Evolutionary conservation across 2,329 filamentous ascomycete genomes (phyloP), one percentile per base, ranked within the genome.

Genomic region (Calonectria naviculata): DNA sequence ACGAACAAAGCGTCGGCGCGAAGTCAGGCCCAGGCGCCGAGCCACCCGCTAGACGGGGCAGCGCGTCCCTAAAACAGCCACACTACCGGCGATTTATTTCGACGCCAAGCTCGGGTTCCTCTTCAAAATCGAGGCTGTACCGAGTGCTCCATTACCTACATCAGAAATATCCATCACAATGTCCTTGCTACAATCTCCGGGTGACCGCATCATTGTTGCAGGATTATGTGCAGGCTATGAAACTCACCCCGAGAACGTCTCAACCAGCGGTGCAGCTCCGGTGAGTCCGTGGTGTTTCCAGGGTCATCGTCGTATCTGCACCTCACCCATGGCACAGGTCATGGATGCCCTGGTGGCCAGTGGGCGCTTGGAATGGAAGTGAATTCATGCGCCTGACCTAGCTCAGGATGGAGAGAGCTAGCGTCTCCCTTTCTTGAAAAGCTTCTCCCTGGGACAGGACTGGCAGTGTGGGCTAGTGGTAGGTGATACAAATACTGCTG

Each of bases 251-350:
- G n/a, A 29, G 34, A 21, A 71, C 68, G 28, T 26, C 28, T 65
- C 52, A 46, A 64, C 65, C 69, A 71, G 67, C 56, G 69, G 41
- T 44, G 38, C 68, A 66, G 70, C 71, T 62, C 70, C 76, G 76
- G 75, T 68, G 69, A 77, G 61, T 71, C 76, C 73, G 73, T 66
- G 65, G 34, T 56, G 47, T 42, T 64, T 44, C 60, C 61, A 63
- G 68, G 65, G 67, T 72, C 44, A 64, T 62, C 42, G 71, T 76
- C 68, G 71, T 73, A 72, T 73, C 58, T 68, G 47, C 49, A 54
- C 56, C 28, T 60, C 49, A 44, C 49, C 42, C 60, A 24, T 41
- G 42, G 26, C 21, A 24, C 21, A 29, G 34, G 67, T 47, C 73
- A 73, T 67, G 73, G 74, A 65, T 44, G 44, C 70, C 74, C 73